A percentile compares a stretch with the other conserved stretches of the same genome.
phyloP scores from a whole-genome alignment of 306 rosid genomes.

The Cajanus cajan region DNA sequence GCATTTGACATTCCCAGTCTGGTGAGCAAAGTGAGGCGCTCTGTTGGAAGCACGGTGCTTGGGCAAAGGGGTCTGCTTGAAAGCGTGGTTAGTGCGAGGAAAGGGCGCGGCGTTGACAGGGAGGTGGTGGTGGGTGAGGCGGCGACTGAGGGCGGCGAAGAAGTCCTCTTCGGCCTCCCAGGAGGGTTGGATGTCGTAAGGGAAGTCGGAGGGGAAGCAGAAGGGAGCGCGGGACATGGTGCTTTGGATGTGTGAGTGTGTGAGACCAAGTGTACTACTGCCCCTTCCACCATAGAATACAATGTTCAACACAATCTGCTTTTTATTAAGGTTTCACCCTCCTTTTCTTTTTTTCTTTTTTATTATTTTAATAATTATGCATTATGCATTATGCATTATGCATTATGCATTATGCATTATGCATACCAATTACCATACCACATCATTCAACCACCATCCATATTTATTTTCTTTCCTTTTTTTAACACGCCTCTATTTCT shows the following conservation, averaged over 20 bases:
- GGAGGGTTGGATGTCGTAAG: constrained; percentile 51
- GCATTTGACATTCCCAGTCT: constrained; percentile 28
- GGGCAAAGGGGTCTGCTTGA: no score
- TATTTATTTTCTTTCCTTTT: no score
- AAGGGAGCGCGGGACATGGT: not conserved
- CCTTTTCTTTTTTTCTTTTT: constrained; percentile 1
- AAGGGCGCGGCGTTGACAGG: not conserved
- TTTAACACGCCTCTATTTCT: no score
- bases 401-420: no score
- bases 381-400: no score
- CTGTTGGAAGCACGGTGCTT: no score
- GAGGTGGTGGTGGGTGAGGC: no score
- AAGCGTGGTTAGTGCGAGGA: constrained; percentile 26
- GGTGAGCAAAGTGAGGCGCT: constrained; percentile 33
- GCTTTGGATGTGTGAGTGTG: no score
- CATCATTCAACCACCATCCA: no score
- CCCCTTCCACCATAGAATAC: constrained; percentile 23
- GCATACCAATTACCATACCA: no score
- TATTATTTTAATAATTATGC: no score
- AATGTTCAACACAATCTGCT: constrained; percentile 64
- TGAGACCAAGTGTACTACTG: no score
- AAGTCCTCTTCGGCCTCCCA: constrained; percentile 69
- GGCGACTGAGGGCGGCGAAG: constrained; percentile 57
- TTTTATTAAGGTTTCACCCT: constrained; percentile 80
- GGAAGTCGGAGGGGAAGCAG: constrained; percentile 64